Evolutionary conservation across 2,329 filamentous ascomycete species (phyloP), one percentile per base, ranked within the genome.

Genomic region (Trichophyton mentagrophytes): DNA sequence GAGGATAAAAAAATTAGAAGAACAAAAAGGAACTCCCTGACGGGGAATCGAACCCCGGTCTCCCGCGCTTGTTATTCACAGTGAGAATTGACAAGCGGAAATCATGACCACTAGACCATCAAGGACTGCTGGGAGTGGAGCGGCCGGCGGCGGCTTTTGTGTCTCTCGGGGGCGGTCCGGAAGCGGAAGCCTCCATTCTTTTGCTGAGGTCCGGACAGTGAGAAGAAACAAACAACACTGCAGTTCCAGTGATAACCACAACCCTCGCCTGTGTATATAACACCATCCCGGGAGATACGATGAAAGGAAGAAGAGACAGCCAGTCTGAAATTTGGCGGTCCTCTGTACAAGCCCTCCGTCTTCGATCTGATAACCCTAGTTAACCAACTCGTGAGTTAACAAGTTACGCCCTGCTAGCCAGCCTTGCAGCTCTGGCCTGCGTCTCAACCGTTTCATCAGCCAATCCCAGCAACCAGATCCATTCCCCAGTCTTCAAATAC

Each of bases 41-140:
- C 62, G 57, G 62, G 62, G 62, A 64, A 56, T 64, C 62, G 62
- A 64, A 64, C 62, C 62, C 62, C 57, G 62, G 62, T 64, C 62
- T 64, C 62, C 62, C 62, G 62, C 62, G 62, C 62, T 63, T 55
- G 62, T 64, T 63, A 60, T 38, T 30, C 51, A 44, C 58, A 30
- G 5, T 44, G 1, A 20, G 25, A 30, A 46, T 42, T 62, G 61
- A 62, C 61, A 62, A 62, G 61, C 61, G 61, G 61, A 62, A 62
- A 62, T 62, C 61, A 62, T 62, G 36, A 62, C 61, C 61, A 47
- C 51, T 62, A 62, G 61, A 62, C 61, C 61, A 62, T 62, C 61
- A 57, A 60, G 61, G 61, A 62, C 40, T 62, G 40, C n/a, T 44
- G 40, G 27, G 6, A n/a, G 22, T 3, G 17, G 13, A 17, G n/a